Percentiles rank a stretch among this genome's conserved stretches.
These are phyloP conservation scores for Wickerhamomyces subpelliculosus DNA, from an alignment of 805 yeast species.

Conservation along the genomic window DNA sequence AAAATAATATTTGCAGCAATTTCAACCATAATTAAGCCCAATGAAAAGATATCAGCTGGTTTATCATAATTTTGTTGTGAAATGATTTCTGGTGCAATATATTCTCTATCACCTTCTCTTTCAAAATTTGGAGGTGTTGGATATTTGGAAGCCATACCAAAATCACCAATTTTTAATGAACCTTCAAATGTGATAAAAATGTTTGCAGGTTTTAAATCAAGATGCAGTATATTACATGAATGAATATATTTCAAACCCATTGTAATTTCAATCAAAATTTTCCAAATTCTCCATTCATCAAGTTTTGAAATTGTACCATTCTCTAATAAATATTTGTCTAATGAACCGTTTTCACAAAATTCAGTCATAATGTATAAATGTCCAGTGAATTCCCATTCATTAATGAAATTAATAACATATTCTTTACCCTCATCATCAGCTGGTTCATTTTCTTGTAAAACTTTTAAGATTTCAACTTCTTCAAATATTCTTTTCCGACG, in stretches of 20 bases:
- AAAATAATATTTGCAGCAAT: slow-evolving; percentile 91
- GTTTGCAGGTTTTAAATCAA: slow-evolving; percentile 94
- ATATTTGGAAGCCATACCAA: slow-evolving; percentile 83
- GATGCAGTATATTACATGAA: slow-evolving; percentile 66
- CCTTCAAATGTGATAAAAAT: slow-evolving; percentile 94
- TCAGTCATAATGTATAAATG: slow-evolving; percentile 90
- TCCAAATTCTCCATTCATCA: slow-evolving; percentile 98
- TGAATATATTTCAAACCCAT: slow-evolving; percentile 81
- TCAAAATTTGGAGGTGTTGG: slow-evolving; percentile 70
- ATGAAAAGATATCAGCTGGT: slow-evolving; percentile 92
- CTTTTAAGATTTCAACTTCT: slow-evolving; percentile 66
- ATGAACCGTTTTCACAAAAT: slow-evolving; percentile 88
- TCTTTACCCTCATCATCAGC: slow-evolving; percentile 58
- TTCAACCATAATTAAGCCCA: slow-evolving; percentile 89
- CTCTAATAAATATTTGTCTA: slow-evolving; percentile 73
- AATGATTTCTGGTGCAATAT: slow-evolving; percentile 94
- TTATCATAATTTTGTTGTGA: slow-evolving; percentile 76
- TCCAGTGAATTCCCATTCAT: slow-evolving; percentile 77
- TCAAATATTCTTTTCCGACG: slow-evolving; percentile 58
- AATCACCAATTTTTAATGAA: slow-evolving; percentile 87
- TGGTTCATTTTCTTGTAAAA: slow-evolving; percentile 32
- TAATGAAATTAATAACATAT: slow-evolving; percentile 69
- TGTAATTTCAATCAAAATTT: slow-evolving; percentile 77
- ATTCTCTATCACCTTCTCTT: slow-evolving; percentile 95
- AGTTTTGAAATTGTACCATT: slow-evolving; percentile 68